Conservation (phyloP, 805 yeast genomes). For the Jamesozyma hellenica region DNA sequence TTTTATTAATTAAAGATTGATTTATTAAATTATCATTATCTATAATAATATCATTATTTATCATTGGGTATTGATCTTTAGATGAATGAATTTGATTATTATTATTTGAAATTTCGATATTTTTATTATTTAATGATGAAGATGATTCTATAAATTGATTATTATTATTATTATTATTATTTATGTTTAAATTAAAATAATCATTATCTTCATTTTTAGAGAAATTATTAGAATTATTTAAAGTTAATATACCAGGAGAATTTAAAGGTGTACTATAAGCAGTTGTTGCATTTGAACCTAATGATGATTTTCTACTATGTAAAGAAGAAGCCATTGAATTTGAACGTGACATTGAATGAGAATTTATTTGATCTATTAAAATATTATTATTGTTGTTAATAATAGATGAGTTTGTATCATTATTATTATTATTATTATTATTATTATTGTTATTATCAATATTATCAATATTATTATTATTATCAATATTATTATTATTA, state of each 20-base stretch:
- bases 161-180: background rate
- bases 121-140: background rate
- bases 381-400: background rate
- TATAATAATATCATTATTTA: background rate
- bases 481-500: background rate
- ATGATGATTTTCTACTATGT: constrained; percentile 26
- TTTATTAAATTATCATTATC: background rate
- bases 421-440: background rate
- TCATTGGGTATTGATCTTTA: background rate
- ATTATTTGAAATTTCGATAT: background rate
- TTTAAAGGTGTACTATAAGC: constrained; percentile 27
- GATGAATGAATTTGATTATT: background rate
- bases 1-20: background rate
- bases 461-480: constrained; percentile 1
- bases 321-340: constrained; percentile 25
- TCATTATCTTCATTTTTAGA: constrained; percentile 8
- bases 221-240: constrained; percentile 2
- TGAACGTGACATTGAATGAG: constrained; percentile 10
- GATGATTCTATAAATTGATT: background rate
- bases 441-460: too few relatives aligned
- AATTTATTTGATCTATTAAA: constrained; percentile 1
- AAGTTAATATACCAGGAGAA: constrained; percentile 21
- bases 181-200: constrained; percentile 11
- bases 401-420: background rate
- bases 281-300: constrained; percentile 21